A percentile compares a stretch with the other conserved stretches of the same genome.
These are phyloP conservation scores for Blastosporella zonata DNA, from an alignment of 1,284 basidiomycete genomes.

Conservation along the genomic window DNA sequence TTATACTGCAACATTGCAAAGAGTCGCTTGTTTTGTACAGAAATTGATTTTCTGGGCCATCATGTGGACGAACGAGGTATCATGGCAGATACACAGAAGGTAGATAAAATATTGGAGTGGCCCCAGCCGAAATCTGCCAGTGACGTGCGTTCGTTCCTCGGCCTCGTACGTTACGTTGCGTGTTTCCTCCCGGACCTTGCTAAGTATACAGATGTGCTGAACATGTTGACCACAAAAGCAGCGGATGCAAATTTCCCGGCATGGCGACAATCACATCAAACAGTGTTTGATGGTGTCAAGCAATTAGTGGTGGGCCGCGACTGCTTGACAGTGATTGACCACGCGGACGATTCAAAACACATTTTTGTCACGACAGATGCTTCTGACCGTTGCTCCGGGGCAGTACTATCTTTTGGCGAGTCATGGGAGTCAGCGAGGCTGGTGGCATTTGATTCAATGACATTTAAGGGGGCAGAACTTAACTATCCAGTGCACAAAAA, in stretches of 20 bases:
- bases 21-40: too few relatives aligned
- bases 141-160: too few relatives aligned
- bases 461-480: conserved; percentile 27
- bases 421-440: conserved; percentile 27
- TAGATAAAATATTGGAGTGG: too few relatives aligned
- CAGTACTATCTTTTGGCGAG: conserved; percentile 19
- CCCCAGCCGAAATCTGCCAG: background rate
- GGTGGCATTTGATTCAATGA: conserved; percentile 28
- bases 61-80: too few relatives aligned
- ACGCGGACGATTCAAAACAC: background rate
- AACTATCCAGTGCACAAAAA: conserved; percentile 36
- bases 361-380: conserved; percentile 36
- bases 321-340: background rate
- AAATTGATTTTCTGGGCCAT: too few relatives aligned
- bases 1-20: too few relatives aligned
- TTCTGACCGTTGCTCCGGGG: conserved; percentile 27
- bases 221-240: background rate
- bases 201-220: background rate
- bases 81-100: too few relatives aligned
- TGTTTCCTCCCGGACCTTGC: background rate
- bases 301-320: background rate
- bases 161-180: background rate
- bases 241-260: background rate
- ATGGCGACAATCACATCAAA: background rate
- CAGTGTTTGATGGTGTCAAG: background rate